A percentile compares a stretch with the other conserved stretches of the same genome.
Conservation (phyloP, 1,284 basidiomycete genomes). For the Coniferiporia weirii region DNA sequence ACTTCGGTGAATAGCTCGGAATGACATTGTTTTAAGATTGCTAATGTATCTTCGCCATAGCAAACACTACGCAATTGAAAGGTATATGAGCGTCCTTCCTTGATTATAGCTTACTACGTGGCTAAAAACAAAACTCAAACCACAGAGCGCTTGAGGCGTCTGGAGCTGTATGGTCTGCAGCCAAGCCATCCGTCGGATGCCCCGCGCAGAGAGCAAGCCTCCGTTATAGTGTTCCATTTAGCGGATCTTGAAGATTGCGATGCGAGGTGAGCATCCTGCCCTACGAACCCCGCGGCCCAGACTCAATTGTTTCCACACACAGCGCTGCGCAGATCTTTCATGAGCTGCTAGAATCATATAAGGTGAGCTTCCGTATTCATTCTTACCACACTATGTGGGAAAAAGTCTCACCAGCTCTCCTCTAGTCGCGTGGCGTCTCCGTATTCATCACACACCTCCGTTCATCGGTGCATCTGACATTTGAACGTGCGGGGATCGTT, state of each 20-base stretch:
- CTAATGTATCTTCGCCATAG: slow-evolving; percentile 31
- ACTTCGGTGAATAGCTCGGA: slow-evolving; percentile 55
- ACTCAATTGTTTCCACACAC: slow-evolving; percentile 10
- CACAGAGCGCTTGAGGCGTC: slow-evolving; percentile 68
- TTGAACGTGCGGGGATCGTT: slow-evolving; percentile 63
- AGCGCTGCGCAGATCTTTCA: slow-evolving; percentile 83
- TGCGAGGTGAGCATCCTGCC: slow-evolving; percentile 58
- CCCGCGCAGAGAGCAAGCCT: slow-evolving; percentile 71
- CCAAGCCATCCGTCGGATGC: slow-evolving; percentile 83
- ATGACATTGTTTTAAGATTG: slow-evolving; percentile 2
- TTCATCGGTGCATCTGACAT: slow-evolving; percentile 47
- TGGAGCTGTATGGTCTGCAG: slow-evolving; percentile 76
- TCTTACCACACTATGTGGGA: background rate
- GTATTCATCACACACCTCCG: slow-evolving; percentile 80
- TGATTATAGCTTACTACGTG: slow-evolving; percentile 1
- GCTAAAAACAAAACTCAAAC: background rate
- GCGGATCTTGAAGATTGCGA: slow-evolving; percentile 82
- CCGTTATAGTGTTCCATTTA: slow-evolving; percentile 83
- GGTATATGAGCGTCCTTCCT: slow-evolving; percentile 31
- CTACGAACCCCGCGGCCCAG: slow-evolving; percentile 1
- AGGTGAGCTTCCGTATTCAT: slow-evolving; percentile 35
- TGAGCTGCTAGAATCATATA: slow-evolving; percentile 76
- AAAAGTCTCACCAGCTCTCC: slow-evolving; percentile 2
- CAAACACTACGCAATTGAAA: slow-evolving; percentile 88
- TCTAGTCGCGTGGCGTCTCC: slow-evolving; percentile 61